Conservation (phyloP, 805 yeast species). For the Lachancea quebecensis region DNA sequence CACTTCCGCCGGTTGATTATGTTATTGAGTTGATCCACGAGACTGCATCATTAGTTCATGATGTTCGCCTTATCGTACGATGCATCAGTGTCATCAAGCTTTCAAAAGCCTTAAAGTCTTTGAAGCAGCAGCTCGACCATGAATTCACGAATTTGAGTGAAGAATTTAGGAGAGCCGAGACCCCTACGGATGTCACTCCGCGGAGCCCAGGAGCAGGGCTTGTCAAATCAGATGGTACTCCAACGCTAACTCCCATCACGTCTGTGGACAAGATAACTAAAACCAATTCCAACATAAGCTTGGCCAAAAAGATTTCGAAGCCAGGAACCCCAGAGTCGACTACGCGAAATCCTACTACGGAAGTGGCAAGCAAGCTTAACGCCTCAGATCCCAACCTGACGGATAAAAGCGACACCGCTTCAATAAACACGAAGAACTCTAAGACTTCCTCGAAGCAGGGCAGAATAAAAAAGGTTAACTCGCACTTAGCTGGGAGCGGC, state of each 20-base stretch:
- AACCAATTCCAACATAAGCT: neutral
- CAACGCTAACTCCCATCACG: neutral
- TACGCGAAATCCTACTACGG: neutral
- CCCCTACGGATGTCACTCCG: conserved; percentile 1
- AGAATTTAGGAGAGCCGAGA: conserved; percentile 4
- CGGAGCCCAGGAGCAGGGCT: neutral
- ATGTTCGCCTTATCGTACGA: conserved; percentile 48
- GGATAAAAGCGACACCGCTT: conserved; percentile 1
- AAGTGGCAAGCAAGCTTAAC: neutral
- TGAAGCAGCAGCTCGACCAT: conserved; percentile 15
- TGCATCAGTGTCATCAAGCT: conserved; percentile 29
- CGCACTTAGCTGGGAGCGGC: conserved; percentile 5
- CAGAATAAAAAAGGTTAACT: conserved; percentile 2
- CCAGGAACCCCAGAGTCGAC: neutral
- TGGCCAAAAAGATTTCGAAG: conserved; percentile 1
- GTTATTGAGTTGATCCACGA: conserved; percentile 57
- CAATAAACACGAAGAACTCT: conserved; percentile 1
- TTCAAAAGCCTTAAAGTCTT: conserved; percentile 19
- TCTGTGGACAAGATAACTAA: conserved; percentile 2
- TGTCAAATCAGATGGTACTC: neutral
- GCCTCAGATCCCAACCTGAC: conserved; percentile 1
- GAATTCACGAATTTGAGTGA: conserved; percentile 12
- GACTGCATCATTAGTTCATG: conserved; percentile 53
- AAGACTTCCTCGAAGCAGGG: neutral
- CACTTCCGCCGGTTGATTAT: conserved; percentile 49